Conservation (phyloP, 768 basidiomycete species). For the Lactarius evosmus region DNA sequence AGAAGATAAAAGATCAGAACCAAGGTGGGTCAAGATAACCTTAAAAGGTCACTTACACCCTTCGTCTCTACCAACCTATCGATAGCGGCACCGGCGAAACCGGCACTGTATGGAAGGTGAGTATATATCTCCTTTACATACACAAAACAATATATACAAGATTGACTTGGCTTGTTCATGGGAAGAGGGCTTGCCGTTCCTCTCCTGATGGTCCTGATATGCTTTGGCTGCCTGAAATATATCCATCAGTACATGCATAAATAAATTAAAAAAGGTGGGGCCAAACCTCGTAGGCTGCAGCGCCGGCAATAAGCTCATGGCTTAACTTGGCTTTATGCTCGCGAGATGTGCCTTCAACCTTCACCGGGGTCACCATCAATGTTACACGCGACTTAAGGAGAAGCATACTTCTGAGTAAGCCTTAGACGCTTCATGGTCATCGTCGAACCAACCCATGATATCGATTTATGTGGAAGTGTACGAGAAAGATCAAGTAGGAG, state of each 20-base stretch:
- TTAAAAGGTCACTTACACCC: conserved; percentile 38
- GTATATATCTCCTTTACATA: conserved; percentile 5
- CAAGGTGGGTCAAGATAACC: background rate
- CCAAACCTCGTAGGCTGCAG: conserved; percentile 58
- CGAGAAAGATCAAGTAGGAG: background rate
- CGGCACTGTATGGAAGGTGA: conserved; percentile 42
- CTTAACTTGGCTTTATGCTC: conserved; percentile 54
- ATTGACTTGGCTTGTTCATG: conserved; percentile 61
- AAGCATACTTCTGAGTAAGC: background rate
- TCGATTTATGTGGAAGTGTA: background rate
- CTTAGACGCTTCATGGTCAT: background rate
- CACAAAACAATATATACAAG: conserved; percentile 34
- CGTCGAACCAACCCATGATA: conserved; percentile 13
- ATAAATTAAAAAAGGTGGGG: background rate
- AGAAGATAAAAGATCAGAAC: background rate
- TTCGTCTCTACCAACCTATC: conserved; percentile 56
- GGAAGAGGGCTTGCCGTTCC: conserved; percentile 45
- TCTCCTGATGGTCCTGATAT: conserved; percentile 51
- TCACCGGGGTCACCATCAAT: background rate
- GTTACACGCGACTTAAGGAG: background rate
- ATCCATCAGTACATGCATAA: background rate
- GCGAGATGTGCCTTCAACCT: background rate
- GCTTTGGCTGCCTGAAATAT: conserved; percentile 56
- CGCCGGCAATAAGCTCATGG: conserved; percentile 66
- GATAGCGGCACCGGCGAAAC: conserved; percentile 51